Evolutionary conservation across 2,329 filamentous ascomycete genomes (phyloP).

Genomic region (Pyricularia sp.): DNA sequence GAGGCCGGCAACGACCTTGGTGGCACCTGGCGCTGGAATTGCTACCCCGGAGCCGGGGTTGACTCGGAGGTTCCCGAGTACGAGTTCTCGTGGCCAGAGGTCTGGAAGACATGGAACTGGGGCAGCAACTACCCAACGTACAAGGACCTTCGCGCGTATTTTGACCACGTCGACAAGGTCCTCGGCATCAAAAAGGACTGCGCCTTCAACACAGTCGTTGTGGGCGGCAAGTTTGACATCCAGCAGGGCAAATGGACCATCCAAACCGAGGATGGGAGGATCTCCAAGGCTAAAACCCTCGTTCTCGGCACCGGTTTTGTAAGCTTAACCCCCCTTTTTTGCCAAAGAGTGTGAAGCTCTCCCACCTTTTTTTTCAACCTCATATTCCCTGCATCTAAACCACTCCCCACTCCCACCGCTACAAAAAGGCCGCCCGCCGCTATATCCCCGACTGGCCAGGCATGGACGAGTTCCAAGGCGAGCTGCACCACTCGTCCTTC

Average conservation of each 20-base stretch:
- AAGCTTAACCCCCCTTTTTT: background rate
- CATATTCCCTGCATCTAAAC: background rate
- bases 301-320: background rate
- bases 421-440: conserved; percentile 29
- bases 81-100: conserved; percentile 37
- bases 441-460: conserved; percentile 49
- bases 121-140: conserved; percentile 36
- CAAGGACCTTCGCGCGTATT: conserved; percentile 12
- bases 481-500: conserved; percentile 59
- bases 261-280: background rate
- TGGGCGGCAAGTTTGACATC: background rate
- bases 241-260: background rate
- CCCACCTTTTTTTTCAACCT: too few relatives aligned
- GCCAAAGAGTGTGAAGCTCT: too few relatives aligned
- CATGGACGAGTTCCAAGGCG: conserved; percentile 59
- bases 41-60: conserved; percentile 25
- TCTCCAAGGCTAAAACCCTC: background rate
- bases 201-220: background rate
- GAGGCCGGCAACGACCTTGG: background rate
- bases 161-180: background rate
- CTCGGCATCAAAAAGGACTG: background rate
- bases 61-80: conserved; percentile 42
- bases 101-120: conserved; percentile 45
- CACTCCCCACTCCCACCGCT: too few relatives aligned
- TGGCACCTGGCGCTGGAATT: background rate